Evolutionary conservation across 768 basidiomycete species (phyloP).

Genomic region (Tricholoma furcatifolium): DNA sequence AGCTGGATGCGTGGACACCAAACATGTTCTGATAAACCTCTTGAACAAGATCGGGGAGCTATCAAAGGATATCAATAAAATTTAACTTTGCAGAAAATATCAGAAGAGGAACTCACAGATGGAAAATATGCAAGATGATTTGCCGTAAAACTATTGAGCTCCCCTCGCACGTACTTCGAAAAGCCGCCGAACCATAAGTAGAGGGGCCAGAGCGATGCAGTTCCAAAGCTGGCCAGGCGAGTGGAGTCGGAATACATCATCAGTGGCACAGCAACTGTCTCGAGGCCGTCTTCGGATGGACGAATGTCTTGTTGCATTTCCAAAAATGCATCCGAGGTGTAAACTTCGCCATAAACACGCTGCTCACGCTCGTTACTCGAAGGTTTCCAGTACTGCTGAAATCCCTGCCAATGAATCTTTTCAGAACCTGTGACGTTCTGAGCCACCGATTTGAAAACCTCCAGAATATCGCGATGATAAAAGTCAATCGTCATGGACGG

Average conservation of each 20-base stretch:
- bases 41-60: constrained; percentile 26
- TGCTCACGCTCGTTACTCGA: not conserved
- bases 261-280: constrained; percentile 21
- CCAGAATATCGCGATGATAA: not conserved
- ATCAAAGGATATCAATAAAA: not conserved
- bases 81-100: constrained; percentile 37
- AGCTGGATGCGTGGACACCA: constrained; percentile 26
- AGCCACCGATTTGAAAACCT: too few species aligned
- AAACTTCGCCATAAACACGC: not conserved
- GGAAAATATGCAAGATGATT: too few species aligned
- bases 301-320: not conserved
- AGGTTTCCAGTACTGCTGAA: not conserved
- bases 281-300: not conserved
- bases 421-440: not conserved
- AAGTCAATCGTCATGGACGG: not conserved
- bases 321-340: not conserved
- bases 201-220: constrained; percentile 38
- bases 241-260: constrained; percentile 37
- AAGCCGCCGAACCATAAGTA: constrained; percentile 39
- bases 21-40: constrained; percentile 12
- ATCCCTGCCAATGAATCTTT: not conserved
- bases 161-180: constrained; percentile 37
- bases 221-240: constrained; percentile 34
- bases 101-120: too few species aligned
- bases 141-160: constrained; percentile 23